phyloP scores from a whole-genome alignment of 371 early-diverging fungal genomes.

The Circinella minor region DNA sequence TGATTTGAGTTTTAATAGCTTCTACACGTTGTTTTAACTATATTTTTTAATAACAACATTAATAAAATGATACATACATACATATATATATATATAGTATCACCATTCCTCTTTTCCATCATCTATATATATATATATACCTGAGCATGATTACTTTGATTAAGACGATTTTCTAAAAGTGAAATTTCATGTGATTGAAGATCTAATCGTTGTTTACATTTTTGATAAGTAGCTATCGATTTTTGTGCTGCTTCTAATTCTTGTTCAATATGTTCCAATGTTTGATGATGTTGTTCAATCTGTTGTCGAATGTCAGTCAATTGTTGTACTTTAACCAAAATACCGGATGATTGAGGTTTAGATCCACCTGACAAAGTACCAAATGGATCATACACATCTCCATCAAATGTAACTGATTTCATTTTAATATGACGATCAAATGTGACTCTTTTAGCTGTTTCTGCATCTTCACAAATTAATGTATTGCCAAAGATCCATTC shows the following conservation, averaged over 20 bases:
- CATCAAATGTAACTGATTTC: conserved; percentile 96
- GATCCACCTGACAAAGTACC: conserved; percentile 99
- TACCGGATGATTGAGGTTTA: conserved; percentile 74
- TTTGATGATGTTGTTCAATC: conserved; percentile 48
- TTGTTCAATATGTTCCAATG: conserved; percentile 51
- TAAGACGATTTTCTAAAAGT: conserved; percentile 71
- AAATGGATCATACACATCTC: conserved; percentile 98
- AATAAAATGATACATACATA: too few relatives aligned
- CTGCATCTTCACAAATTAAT: conserved; percentile 89
- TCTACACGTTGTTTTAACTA: conserved; percentile 54
- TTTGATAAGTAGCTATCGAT: conserved; percentile 48
- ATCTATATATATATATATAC: conserved; percentile 25
- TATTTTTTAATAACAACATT: neutral
- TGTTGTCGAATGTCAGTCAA: conserved; percentile 63
- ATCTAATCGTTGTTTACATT: conserved; percentile 66
- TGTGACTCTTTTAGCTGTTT: conserved; percentile 86
- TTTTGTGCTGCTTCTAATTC: conserved; percentile 45
- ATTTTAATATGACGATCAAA: conserved; percentile 81
- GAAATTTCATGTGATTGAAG: conserved; percentile 75
- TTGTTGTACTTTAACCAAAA: conserved; percentile 73
- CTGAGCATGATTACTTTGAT: conserved; percentile 74
- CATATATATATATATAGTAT: too few relatives aligned
- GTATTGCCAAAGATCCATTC: conserved; percentile 95
- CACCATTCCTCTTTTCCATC: too few relatives aligned
- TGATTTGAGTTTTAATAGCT: conserved; percentile 35